Base-by-base conservation (phyloP, 345 rosid species). In the Reutealis trisperma region DNA sequence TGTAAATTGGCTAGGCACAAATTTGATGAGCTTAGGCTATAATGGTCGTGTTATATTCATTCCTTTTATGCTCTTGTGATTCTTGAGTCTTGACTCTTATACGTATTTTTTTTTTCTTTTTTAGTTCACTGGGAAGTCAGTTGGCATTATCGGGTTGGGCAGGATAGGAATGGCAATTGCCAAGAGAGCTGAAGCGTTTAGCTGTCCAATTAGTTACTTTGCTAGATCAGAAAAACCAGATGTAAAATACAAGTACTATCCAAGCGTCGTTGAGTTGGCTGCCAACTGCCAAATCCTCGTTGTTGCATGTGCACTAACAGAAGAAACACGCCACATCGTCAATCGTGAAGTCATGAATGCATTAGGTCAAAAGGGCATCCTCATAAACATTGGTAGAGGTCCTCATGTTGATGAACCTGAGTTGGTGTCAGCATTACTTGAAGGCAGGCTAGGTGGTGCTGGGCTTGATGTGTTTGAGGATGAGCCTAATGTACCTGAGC, bases 311-410 rank as follows among this genome's bases (percentile, higher is more conserved):
- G 78, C 92, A 27, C 73, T 90, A 45, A 86, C 89, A 2, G 82
- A 79, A 14, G 87, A 85, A 82, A 90, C 91, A 37, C 85, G 16
- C 71, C 92, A 84, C 79, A 86, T 89, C 22, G 55, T 89, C 60
- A 75, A 84, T 41, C 85, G 79, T 5, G 81, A 78, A 63, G 92
- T 86, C 71, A 80, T 89, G 14, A 80, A 90, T 25, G 90, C 92
- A 14, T 76, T 90, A 73, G 92, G 94, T 52, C 90, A 87, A 1
- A 78, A 84, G 14, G 94, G 94, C 12, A 67, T 90, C 64, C 86
- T 90, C 62, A 83, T 90, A 79, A 89, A 90, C 79, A 82, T 90
- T 3, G 94, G 91, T 11, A 76, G 94, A 54, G 94, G 94, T 55
- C 83, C 88, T 25, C 89, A 81, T 24, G 80, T 90, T 47, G 89